Evolutionary conservation across 2,329 filamentous ascomycete genomes (phyloP).

Genomic region (Apiospora marii): DNA sequence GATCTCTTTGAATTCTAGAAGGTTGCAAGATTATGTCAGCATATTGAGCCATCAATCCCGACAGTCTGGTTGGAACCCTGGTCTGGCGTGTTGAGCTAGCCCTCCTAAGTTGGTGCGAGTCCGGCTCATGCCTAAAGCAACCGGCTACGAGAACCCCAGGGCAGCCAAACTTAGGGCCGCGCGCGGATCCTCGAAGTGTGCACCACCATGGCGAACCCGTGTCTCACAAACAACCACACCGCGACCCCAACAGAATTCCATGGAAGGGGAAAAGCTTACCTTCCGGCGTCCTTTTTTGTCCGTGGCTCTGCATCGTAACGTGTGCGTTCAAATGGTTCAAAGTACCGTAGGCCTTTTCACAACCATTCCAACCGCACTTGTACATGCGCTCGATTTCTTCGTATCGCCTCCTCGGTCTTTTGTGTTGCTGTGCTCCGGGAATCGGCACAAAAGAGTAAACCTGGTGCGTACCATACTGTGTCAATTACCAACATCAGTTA

Average conservation of each 20-base stretch:
- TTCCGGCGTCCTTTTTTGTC: slow-evolving; percentile 93
- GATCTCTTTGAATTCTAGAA: slow-evolving; percentile 97
- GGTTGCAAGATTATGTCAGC: slow-evolving; percentile 15
- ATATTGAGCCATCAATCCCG: slow-evolving; percentile 5
- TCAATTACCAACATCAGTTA: slow-evolving; percentile 43
- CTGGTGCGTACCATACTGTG: slow-evolving; percentile 57
- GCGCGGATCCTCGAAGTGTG: neutral
- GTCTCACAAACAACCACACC: slow-evolving; percentile 27
- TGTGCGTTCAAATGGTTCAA: slow-evolving; percentile 97
- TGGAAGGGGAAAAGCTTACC: slow-evolving; percentile 64
- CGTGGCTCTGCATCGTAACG: slow-evolving; percentile 98
- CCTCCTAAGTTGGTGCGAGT: slow-evolving; percentile 22
- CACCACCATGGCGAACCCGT: neutral
- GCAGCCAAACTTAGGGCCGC: slow-evolving; percentile 7
- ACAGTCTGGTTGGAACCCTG: slow-evolving; percentile 18
- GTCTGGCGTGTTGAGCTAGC: slow-evolving; percentile 22
- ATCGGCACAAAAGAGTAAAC: slow-evolving; percentile 99
- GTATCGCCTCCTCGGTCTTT: slow-evolving; percentile 89
- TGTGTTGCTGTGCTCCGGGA: slow-evolving; percentile 95
- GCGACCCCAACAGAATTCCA: slow-evolving; percentile 5
- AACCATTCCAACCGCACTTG: slow-evolving; percentile 98
- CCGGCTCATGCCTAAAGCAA: slow-evolving; percentile 21
- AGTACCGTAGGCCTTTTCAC: slow-evolving; percentile 98
- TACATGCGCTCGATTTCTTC: slow-evolving; percentile 99
- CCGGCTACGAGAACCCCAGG: slow-evolving; percentile 7